phyloP scores from a whole-genome alignment of 805 yeast genomes.

The Peterozyma xylosa region DNA sequence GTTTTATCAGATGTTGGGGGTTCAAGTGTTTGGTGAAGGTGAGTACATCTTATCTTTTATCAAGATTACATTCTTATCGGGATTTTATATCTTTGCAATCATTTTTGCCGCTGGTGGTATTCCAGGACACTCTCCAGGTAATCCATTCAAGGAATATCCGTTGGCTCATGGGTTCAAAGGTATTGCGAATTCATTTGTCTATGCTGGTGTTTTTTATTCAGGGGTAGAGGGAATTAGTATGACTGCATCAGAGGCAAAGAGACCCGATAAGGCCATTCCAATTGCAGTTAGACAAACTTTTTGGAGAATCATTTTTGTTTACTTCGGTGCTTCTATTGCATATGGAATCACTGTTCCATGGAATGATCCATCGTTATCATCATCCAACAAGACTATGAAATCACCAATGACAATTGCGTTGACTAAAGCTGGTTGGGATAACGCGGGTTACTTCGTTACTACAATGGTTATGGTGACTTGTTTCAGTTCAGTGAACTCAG shows the following conservation, averaged over 20 bases:
- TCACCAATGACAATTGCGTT: slow-evolving; percentile 43
- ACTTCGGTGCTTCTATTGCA: slow-evolving; percentile 44
- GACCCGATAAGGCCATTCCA: slow-evolving; percentile 46
- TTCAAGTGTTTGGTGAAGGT: slow-evolving; percentile 47
- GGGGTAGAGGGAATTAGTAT: slow-evolving; percentile 51
- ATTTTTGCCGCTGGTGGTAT: slow-evolving; percentile 36
- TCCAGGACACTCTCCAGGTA: slow-evolving; percentile 22
- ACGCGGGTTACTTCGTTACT: slow-evolving; percentile 46
- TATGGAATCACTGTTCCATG: slow-evolving; percentile 57
- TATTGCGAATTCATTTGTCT: slow-evolving; percentile 49
- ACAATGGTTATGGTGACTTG: slow-evolving; percentile 59
- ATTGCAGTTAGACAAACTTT: slow-evolving; percentile 47
- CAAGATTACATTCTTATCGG: slow-evolving; percentile 38
- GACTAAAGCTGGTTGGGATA: slow-evolving; percentile 42
- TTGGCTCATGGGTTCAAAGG: slow-evolving; percentile 43
- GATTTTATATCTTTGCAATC: slow-evolving; percentile 45
- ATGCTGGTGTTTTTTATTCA: slow-evolving; percentile 52
- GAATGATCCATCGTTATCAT: slow-evolving; percentile 36
- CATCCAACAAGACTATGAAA: slow-evolving; percentile 31
- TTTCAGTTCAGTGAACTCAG: slow-evolving; percentile 62
- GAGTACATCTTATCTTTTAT: slow-evolving; percentile 46
- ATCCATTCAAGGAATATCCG: slow-evolving; percentile 24
- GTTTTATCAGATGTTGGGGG: slow-evolving; percentile 42
- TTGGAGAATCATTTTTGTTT: slow-evolving; percentile 44
- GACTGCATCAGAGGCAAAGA: slow-evolving; percentile 48